Evolutionary conservation across 164 flowering plant genomes (phyloP), one percentile per base, ranked within the genome.

Genomic region (Brasenia schreberi): DNA sequence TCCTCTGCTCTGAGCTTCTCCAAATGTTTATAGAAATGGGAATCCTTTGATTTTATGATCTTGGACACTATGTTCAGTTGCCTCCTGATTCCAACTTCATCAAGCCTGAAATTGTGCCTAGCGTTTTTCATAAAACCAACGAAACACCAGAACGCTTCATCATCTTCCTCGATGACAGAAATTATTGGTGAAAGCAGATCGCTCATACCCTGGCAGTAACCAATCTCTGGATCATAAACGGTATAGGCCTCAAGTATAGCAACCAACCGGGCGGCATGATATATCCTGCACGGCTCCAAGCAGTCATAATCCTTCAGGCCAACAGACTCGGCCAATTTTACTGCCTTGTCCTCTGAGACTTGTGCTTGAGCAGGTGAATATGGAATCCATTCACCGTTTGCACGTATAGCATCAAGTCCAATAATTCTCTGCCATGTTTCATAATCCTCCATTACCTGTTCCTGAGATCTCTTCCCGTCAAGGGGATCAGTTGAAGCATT

Each of bases 141-240:
- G 69, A 94, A 94, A 62, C 98, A 94, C 97, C 97, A 94, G 78
- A 94, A 94, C n/a, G 96, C 97, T 67, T 80, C 86, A 39, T 89
- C 81, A 78, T 94, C 98, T 61, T 91, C 53, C 0, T 45, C 53
- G 43, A 90, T 85, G 2, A 93, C 87, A n/a, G 90, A 49, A 49
- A 87, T 74, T 49, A 94, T 86, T 58, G 98, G 97, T n/a, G 97
- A 89, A 19, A 91, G 96, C 18, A 94, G 75, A 77, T 94, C 98
- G 63, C 96, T 89, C 98, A 94, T 94, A 9, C 98, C 98, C 68
- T 94, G 98, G 69, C 98, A 94, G 69, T 94, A 94, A 5, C 98
- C 98, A 70, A 87, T 89, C 78, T 94, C 98, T 2, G 87, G 75
- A 71, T 94, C 98, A 69, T 87, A 82, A 0, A 94, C 76, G 4